Base-by-base conservation (phyloP, 2,329 filamentous ascomycete species). In the Harringtonia lauricola region DNA sequence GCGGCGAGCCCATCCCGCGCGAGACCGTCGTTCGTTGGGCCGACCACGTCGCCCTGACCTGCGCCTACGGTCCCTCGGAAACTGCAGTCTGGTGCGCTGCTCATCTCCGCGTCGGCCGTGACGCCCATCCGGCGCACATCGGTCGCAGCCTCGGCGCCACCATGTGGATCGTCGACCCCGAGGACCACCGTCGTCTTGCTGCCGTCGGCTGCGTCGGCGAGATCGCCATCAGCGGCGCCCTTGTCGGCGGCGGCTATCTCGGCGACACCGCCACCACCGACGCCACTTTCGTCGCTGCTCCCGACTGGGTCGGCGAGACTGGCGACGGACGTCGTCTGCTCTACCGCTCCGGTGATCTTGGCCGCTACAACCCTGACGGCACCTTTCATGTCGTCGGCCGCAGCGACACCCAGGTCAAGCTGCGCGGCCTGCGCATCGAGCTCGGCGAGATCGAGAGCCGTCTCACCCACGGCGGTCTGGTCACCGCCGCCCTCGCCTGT, bases 221-320 rank as follows among this genome's bases (percentile, higher is more conserved):
- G 52, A 60, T 82, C 3, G 65, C 79, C 4, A 70, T 82, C 30
- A 75, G 80, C 51, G 75, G 76, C 0, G 71, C 72, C 0, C 74
- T 65, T 0, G 54, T 70, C 7, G 65, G 64, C 3, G 62, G 65
- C 47, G 58, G 58, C 5, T 62, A 66, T 14, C 51, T 65, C 40
- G 52, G 60, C 47, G 48, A 61, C 54, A 36, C 43, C 18, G 53
- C 49, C n/a, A 55, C 24, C 44, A 51, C 26, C 17, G 48, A 45
- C 7, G 49, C 39, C 14, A 31, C 39, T 21, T 41, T 41, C 29
- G 22, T 41, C 10, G 15, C 12, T 2, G 29, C 8, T 4, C 39
- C 29, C 15, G 28, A 4, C 28, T 41, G 10, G 10, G 15, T 30
- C 17, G 26, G 6, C 38, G 14, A 18, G 6, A 15, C 24, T 29